Conservation (phyloP, 768 basidiomycete genomes). For the Galerina sulciceps region DNA sequence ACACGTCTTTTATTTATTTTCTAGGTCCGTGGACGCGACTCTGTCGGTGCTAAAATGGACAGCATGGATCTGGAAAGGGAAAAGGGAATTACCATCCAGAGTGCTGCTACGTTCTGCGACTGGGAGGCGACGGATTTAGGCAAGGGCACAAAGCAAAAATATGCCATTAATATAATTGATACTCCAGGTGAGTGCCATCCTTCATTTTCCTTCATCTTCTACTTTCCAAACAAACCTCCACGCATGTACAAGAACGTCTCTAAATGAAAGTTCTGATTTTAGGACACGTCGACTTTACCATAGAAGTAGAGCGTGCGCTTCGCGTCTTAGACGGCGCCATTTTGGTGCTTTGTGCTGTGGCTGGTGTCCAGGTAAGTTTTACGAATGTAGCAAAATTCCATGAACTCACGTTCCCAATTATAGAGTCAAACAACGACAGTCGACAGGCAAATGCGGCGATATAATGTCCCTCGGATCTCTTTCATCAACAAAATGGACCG, state of each 20-base stretch:
- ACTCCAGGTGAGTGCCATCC: constrained; percentile 73
- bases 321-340: constrained; percentile 97
- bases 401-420: neutral
- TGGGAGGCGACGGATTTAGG: constrained; percentile 78
- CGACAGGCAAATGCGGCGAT: constrained; percentile 97
- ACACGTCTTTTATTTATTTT: constrained; percentile 8
- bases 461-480: constrained; percentile 90
- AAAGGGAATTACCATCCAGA: constrained; percentile 99
- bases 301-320: constrained; percentile 96
- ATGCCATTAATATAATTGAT: constrained; percentile 97
- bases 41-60: constrained; percentile 99
- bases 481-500: constrained; percentile 99
- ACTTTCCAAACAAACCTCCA: too few species aligned
- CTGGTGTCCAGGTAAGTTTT: constrained; percentile 80
- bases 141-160: constrained; percentile 73
- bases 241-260: too few species aligned
- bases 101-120: constrained; percentile 97
- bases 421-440: constrained; percentile 99
- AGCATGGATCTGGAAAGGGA: constrained; percentile 98
- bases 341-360: constrained; percentile 94
- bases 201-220: neutral
- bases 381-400: neutral
- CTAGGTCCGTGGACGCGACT: constrained; percentile 90
- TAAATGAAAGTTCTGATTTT: neutral
- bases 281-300: constrained; percentile 99